Evolutionary conservation across 148 eudicot genomes (phyloP).

Genomic region (Rhododendron kiyosumense): DNA sequence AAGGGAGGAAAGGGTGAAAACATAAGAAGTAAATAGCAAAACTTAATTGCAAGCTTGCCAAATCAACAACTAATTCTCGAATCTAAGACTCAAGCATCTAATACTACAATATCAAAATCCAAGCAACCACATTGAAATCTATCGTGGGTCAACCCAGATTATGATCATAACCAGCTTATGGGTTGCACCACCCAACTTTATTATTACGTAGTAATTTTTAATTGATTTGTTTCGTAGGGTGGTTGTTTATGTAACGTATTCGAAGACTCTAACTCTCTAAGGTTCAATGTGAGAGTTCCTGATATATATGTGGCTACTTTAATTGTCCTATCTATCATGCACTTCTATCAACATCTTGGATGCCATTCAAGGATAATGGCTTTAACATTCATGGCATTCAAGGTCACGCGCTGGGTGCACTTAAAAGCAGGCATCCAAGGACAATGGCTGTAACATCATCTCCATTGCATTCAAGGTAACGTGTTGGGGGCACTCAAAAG

Average conservation of each 20-base stretch:
- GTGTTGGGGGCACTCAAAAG: background rate
- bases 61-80: background rate
- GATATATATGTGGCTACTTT: background rate
- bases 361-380: background rate
- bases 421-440: background rate
- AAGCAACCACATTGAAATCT: background rate
- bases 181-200: background rate
- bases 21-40: background rate
- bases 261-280: background rate
- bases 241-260: background rate
- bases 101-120: background rate
- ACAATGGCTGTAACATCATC: too few relatives aligned
- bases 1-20: background rate
- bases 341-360: background rate
- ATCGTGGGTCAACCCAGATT: background rate
- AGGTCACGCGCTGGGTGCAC: background rate
- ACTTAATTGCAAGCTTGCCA: background rate
- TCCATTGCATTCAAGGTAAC: background rate
- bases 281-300: background rate
- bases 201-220: background rate
- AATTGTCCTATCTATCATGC: background rate
- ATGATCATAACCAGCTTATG: background rate
- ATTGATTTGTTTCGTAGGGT: background rate
- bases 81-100: background rate
- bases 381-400: background rate